These are phyloP conservation scores for Cucumis cinereus DNA, from an alignment of 306 rosid genomes.

Conservation along the genomic window DNA sequence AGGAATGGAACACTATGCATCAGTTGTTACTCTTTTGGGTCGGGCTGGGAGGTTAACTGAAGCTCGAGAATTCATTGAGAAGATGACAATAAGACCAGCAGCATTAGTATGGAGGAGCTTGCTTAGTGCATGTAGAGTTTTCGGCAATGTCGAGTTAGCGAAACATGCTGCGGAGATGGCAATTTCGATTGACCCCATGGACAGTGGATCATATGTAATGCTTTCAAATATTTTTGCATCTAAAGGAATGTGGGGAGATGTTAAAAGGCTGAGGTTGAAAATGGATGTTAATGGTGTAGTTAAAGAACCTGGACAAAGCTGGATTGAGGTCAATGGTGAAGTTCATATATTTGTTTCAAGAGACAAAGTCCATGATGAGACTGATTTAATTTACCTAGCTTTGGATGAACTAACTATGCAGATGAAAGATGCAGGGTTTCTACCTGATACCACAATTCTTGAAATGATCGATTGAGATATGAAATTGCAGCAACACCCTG, in stretches of 20 bases:
- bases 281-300: slow-evolving; percentile 58
- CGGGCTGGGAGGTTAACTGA: slow-evolving; percentile 54
- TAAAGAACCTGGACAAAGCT: slow-evolving; percentile 51
- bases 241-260: slow-evolving; percentile 79
- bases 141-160: slow-evolving; percentile 63
- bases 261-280: slow-evolving; percentile 42
- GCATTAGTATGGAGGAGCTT: slow-evolving; percentile 84
- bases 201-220: slow-evolving; percentile 67
- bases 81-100: slow-evolving; percentile 63
- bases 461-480: slow-evolving; percentile 8
- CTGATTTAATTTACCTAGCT: slow-evolving; percentile 23
- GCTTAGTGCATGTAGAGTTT: slow-evolving; percentile 70
- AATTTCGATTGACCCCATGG: slow-evolving; percentile 48
- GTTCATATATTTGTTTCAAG: slow-evolving; percentile 19
- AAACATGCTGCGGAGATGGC: slow-evolving; percentile 80
- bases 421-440: slow-evolving; percentile 36
- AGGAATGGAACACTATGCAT: slow-evolving; percentile 77
- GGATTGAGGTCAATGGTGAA: slow-evolving; percentile 21
- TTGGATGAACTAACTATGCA: slow-evolving; percentile 41
- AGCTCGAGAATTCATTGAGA: slow-evolving; percentile 55
- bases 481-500: neutral
- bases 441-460: slow-evolving; percentile 17
- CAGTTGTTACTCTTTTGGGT: slow-evolving; percentile 73
- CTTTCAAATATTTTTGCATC: slow-evolving; percentile 88
- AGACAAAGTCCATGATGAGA: slow-evolving; percentile 30